phyloP scores from a whole-genome alignment of 2,329 filamentous ascomycete species.

The Aspergillus pseudotamarii region DNA sequence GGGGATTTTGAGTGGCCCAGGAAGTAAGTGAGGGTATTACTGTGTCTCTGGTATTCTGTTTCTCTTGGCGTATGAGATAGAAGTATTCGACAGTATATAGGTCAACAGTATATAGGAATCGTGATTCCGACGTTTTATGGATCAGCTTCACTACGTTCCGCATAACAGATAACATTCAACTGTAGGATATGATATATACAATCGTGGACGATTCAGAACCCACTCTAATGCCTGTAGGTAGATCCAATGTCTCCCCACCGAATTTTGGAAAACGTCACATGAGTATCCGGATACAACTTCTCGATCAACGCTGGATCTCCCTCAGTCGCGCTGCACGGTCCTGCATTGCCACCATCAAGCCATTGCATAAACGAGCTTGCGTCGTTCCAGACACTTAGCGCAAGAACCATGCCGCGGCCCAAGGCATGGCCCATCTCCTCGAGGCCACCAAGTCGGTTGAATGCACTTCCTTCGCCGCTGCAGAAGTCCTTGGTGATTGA shows the following conservation, averaged over 20 bases:
- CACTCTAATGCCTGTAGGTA: conserved; percentile 38
- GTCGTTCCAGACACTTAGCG: conserved; percentile 62
- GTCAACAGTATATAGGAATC: not conserved
- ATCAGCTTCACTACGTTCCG: not conserved
- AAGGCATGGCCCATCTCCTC: conserved; percentile 58
- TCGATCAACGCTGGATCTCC: conserved; percentile 55
- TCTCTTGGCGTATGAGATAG: not conserved
- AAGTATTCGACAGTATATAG: not conserved
- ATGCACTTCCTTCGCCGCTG: conserved; percentile 50
- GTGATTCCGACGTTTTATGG: not conserved
- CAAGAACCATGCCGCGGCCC: conserved; percentile 61
- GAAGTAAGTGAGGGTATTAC: conserved; percentile 7
- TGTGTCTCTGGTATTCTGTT: not conserved
- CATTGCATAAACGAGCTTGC: conserved; percentile 58
- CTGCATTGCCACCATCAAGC: conserved; percentile 56
- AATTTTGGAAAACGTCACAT: conserved; percentile 60
- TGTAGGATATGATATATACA: not conserved
- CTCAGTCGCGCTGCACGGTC: conserved; percentile 58
- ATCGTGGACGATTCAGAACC: not conserved
- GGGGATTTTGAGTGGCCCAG: conserved; percentile 18
- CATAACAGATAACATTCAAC: not conserved
- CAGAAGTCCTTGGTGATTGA: conserved; percentile 61
- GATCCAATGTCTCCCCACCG: conserved; percentile 64
- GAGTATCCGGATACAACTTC: conserved; percentile 51
- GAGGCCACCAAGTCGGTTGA: conserved; percentile 56